phyloP scores from a whole-genome alignment of 805 yeast species.

The Ogataea dorogensis region DNA sequence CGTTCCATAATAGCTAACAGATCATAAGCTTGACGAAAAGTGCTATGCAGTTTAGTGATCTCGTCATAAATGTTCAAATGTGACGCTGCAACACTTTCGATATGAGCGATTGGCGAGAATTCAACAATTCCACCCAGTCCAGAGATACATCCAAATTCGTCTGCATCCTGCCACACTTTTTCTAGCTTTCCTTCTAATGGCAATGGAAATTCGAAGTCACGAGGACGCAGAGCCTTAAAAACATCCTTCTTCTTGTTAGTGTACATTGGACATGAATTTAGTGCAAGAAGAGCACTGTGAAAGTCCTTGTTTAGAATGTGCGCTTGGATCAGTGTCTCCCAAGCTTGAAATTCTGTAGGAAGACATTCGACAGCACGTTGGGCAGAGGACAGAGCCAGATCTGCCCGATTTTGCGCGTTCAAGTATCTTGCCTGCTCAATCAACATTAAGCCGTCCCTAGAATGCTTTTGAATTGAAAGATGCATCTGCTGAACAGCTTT shows the following conservation, averaged over 20 bases:
- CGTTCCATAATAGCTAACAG: conserved; percentile 67
- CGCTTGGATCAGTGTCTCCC: conserved; percentile 64
- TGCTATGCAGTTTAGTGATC: conserved; percentile 44
- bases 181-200: conserved; percentile 55
- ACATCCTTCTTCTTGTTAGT: conserved; percentile 45
- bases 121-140: conserved; percentile 36
- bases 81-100: conserved; percentile 46
- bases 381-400: conserved; percentile 59
- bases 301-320: conserved; percentile 57
- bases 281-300: conserved; percentile 58
- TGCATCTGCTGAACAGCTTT: conserved; percentile 47
- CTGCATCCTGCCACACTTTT: conserved; percentile 45
- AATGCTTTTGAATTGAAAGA: conserved; percentile 36
- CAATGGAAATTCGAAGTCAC: conserved; percentile 44
- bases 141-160: conserved; percentile 32
- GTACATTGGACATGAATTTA: conserved; percentile 77
- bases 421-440: conserved; percentile 65
- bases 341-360: conserved; percentile 74
- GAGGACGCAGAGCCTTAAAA: conserved; percentile 42
- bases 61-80: conserved; percentile 50
- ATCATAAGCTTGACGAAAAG: conserved; percentile 62
- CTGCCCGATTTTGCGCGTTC: conserved; percentile 49
- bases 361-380: conserved; percentile 58
- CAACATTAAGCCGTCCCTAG: conserved; percentile 59
- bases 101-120: conserved; percentile 33